A percentile compares a stretch with the other conserved stretches of the same genome.
Conservation (phyloP, 768 basidiomycete species). For the Macrolepiota dolichaula region DNA sequence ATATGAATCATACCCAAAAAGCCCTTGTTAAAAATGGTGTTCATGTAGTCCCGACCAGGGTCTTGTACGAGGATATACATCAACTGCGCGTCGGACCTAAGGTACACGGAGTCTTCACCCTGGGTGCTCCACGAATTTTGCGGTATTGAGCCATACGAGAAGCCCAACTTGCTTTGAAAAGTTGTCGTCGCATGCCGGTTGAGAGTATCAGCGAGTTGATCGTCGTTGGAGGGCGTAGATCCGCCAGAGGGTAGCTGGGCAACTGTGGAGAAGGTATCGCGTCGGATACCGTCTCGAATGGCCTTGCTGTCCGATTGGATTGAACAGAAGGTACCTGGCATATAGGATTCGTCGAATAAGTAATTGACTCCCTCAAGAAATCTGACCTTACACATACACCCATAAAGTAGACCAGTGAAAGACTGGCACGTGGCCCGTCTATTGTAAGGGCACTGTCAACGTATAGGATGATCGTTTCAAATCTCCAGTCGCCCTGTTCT, state of each 20-base stretch:
- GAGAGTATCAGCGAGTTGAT: not conserved
- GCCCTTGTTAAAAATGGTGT: not conserved
- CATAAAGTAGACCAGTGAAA: not conserved
- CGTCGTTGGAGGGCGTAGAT: too few relatives aligned
- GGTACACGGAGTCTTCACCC: not conserved
- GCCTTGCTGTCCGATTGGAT: not conserved
- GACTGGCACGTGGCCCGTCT: not conserved
- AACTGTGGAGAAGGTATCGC: not conserved
- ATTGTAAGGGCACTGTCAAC: not conserved
- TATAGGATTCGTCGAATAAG: too few relatives aligned
- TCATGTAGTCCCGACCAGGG: too few relatives aligned
- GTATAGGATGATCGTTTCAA: not conserved
- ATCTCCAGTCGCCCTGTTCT: not conserved
- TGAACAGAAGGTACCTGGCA: not conserved
- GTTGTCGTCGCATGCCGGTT: not conserved
- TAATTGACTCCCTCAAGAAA: too few relatives aligned
- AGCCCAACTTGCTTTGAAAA: not conserved
- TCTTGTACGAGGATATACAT: not conserved
- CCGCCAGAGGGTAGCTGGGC: not conserved
- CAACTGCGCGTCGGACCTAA: not conserved
- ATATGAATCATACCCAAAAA: not conserved
- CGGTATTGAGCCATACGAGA: not conserved
- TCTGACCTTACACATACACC: too few relatives aligned
- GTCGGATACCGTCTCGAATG: not conserved
- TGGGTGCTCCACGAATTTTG: not conserved